Base-by-base conservation (phyloP, 495 filamentous ascomycete species). In the Penicillium paradoxum region DNA sequence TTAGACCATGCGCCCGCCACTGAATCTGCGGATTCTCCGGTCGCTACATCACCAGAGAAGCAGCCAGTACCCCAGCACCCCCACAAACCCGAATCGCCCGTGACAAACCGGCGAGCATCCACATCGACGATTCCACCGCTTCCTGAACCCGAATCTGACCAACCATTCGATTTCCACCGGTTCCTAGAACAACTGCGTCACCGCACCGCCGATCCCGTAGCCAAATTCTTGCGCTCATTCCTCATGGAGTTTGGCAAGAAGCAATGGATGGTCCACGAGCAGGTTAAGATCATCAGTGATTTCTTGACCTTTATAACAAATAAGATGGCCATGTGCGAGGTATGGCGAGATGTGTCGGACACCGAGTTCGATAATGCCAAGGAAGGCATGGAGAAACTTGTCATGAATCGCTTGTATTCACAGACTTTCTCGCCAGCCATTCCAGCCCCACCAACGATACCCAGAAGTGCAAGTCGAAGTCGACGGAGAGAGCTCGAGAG, bases 261-360 rank as follows among this genome's bases (percentile, higher is more conserved):
- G 59, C 95, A 97, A 68, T 99, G 93, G 93, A 95, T 95, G 91
- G 93, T 95, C 7, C 93, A 97, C 63, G 93, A 99, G 69, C 93
- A 99, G 67, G 91, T 96, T 56, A 99, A 99, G 67, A 96, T 99
- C 40, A 92, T 99, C 53, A 83, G 89, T 49, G 93, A 99, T 64
- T 99, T 99, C 62, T 75, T 99, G 34, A 79, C 88, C n/a, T 99
- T 99, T 58, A 99, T 99, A 53, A 87, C 89, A 36, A 96, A 93
- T 68, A 97, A 96, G 71, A 99, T 99, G 93, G 90, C 85, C n/a
- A 82, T 88, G 57, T 99, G 93, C 62, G 93, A 99, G 51, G 88
- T 99, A 6, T 99, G 93, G 93, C 84, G 89, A 42, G 87, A 91
- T 36, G 90, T 97, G 0, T 95, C 91, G 0, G 95, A 97, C 66